Evolutionary conservation across 2,329 filamentous ascomycete genomes (phyloP), one percentile per base, ranked within the genome.

Genomic region (Neofusicoccum ribis): DNA sequence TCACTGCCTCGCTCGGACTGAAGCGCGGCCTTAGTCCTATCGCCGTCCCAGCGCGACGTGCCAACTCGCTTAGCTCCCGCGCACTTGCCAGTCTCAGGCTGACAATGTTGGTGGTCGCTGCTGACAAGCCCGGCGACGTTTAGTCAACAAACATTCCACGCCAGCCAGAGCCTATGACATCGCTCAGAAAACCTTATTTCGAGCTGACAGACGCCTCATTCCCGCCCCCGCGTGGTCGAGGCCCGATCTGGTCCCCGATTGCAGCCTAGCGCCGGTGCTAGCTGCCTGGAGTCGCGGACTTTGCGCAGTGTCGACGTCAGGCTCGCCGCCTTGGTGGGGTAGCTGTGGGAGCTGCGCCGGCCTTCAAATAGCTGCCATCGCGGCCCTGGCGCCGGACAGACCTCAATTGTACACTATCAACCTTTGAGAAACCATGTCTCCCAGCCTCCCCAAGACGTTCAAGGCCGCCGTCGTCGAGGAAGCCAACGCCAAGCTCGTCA

Each of bases 391-490:
- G 27, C 15, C 36, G 37, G 3, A 4, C 12, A 27, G 12, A 14
- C 9, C 2, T 47, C 44, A 50, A 34, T 15, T 20, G 1, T 1
- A n/a, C 15, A 9, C n/a, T 15, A 23, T 6, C 37, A 46, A 20
- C n/a, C 15, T 9, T 23, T 27, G n/a, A 20, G 39, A 9, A 36
- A 66, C 31, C 64, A 74, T 73, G 70, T 64, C 71, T n/a, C 68
- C 68, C 8, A 56, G 20, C 8, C 72, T 75, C 61, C 90, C 90
- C 7, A 85, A 87, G 69, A 88, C 86, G 9, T 91, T 85, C 82
- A 89, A 88, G 74, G 88, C 86, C 3, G 88, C 87, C 56, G 81
- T 89, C 65, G 79, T 91, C 69, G 82, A 85, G 64, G 80, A 82
- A 65, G 74, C 78, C 31, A 82, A 83, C 65, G 78, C 76, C 2